Base-by-base conservation (phyloP, 495 filamentous ascomycete genomes). In the Ramalina intermedia region DNA sequence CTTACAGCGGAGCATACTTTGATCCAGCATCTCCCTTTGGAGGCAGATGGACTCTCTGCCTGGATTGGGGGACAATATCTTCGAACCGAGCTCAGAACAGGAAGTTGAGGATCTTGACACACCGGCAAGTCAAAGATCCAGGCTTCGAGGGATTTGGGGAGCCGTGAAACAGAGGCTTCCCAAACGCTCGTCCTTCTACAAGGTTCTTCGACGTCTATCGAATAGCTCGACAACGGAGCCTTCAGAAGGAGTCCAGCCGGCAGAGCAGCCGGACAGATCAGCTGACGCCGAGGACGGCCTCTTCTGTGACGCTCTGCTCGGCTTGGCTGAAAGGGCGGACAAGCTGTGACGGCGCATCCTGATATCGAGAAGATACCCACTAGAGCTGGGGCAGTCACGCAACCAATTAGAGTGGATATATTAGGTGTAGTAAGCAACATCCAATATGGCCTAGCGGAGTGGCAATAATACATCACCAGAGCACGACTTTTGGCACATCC, bases 291-390 rank as follows among this genome's bases (percentile, higher is more conserved):
- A 45, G 37, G 12, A 55, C 2, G 47, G 53, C 27, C 39, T 40
- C 6, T 55, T 55, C 50, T 52, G 53, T 38, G 40, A 55, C 9
- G 47, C 53, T 14, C 37, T 55, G 3, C 29, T 55, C 14, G 49
- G 44, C 14, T 41, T 55, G 40, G 52, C 52, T 39, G 37, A 55
- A 52, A 47, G 36, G 13, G 43, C 38, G 17, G 45, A 20, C 13
- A 43, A 49, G 43, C 52, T 52, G 29, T 38, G 49, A 52, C 18
- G 41, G 39, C 52, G 5, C 45, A 48, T 26, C 37, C 48, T 49
- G 13, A 20, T 33, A 18, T 24, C 23, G 23, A 24, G 6, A 24
- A 24, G 26, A 17, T 45, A 41, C 8, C 11, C 17, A 23, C 6
- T n/a, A 11, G 18, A 11, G 20, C 23, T 24, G 43, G 2, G n/a